A percentile compares a stretch with the other conserved stretches of the same genome.
These are phyloP conservation scores for Arachnomyces sp. DNA, from an alignment of 2,329 filamentous ascomycete species.

Conservation along the genomic window DNA sequence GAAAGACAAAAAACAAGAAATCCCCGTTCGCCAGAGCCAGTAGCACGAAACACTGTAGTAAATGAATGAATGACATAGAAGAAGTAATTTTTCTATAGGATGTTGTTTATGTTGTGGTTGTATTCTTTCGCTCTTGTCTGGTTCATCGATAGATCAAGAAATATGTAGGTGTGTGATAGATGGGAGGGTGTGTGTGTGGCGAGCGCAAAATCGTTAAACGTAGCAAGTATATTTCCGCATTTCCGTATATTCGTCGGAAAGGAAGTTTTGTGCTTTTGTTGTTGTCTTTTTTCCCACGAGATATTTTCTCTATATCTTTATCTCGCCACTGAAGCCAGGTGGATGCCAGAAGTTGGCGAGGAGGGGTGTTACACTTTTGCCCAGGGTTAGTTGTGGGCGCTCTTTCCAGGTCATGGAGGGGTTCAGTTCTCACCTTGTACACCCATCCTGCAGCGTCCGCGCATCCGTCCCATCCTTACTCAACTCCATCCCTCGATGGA, in stretches of 20 bases:
- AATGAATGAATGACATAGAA: no score
- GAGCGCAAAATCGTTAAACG: no score
- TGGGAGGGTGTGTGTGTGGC: no score
- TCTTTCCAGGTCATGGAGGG: neutral
- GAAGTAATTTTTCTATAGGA: no score
- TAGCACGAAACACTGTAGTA: no score
- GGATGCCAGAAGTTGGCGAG: slow-evolving; percentile 83
- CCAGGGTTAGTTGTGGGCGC: slow-evolving; percentile 7
- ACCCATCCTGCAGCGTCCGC: slow-evolving; percentile 75
- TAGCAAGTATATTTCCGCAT: no score
- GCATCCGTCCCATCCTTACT: slow-evolving; percentile 75
- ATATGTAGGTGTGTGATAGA: no score
- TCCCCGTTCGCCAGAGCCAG: no score
- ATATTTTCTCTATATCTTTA: slow-evolving; percentile 51
- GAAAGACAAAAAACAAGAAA: no score
- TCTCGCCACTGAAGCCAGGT: slow-evolving; percentile 54
- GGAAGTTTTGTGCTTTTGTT: neutral
- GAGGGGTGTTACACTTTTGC: slow-evolving; percentile 67
- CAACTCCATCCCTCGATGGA: slow-evolving; percentile 71
- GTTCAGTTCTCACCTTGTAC: slow-evolving; percentile 56
- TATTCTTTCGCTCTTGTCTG: no score
- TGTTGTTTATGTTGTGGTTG: no score
- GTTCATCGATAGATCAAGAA: no score
- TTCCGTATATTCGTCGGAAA: neutral
- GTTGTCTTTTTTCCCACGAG: slow-evolving; percentile 2